Evolutionary conservation across 345 rosid genomes (phyloP).

Genomic region (Corymbia maculata): DNA sequence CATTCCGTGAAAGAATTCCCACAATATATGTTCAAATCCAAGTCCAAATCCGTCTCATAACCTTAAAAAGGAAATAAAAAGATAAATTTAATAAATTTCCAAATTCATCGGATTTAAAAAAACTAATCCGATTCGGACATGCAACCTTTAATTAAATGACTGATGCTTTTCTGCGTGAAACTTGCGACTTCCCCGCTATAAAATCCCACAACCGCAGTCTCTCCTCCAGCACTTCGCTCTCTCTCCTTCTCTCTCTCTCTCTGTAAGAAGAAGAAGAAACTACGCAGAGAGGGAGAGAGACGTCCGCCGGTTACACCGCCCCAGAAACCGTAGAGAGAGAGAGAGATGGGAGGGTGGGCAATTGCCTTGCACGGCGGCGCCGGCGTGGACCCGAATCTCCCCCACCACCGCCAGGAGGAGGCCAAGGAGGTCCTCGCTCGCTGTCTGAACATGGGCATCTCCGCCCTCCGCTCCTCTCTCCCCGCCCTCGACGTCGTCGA

Average conservation of each 20-base stretch:
- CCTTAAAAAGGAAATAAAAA: neutral
- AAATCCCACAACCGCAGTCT: neutral
- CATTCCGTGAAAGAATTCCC: neutral
- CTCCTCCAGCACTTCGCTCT: neutral
- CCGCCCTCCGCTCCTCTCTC: slow-evolving; percentile 63
- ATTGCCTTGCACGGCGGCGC: slow-evolving; percentile 99
- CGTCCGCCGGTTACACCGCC: neutral
- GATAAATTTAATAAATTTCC: neutral
- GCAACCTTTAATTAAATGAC: neutral
- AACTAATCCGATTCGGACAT: neutral
- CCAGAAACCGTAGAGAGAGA: neutral
- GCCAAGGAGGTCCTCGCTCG: slow-evolving; percentile 82
- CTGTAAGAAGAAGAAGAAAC: too few species aligned
- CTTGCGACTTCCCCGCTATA: neutral
- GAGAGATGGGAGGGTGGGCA: slow-evolving; percentile 76
- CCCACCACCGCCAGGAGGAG: slow-evolving; percentile 61
- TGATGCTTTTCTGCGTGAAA: too few species aligned
- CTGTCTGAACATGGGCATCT: slow-evolving; percentile 82
- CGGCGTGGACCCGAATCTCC: slow-evolving; percentile 96
- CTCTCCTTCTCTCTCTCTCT: neutral
- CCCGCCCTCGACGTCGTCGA: slow-evolving; percentile 93
- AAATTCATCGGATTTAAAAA: neutral
- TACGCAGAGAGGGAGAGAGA: neutral
- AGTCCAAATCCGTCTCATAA: neutral
- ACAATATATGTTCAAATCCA: neutral